Percentiles rank a stretch among this genome's conserved stretches.
These are phyloP conservation scores for Fusarium duplospermum DNA, from an alignment of 2,329 filamentous ascomycete species.

Conservation along the genomic window DNA sequence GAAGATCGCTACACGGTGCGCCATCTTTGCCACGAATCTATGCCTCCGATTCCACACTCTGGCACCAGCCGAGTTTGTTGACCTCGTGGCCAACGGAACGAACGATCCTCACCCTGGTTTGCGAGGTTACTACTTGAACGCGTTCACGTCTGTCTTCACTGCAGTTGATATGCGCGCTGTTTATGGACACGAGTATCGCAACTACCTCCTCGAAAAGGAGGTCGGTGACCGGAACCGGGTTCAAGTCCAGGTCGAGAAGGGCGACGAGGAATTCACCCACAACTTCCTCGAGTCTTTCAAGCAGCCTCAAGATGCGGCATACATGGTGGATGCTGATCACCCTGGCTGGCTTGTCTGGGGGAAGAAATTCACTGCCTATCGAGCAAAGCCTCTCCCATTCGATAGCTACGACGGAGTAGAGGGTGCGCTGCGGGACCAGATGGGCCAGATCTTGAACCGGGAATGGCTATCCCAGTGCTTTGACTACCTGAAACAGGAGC, in stretches of 20 bases:
- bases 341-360: conserved; percentile 98
- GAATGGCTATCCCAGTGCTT: conserved; percentile 92
- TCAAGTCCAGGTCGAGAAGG: conserved; percentile 76
- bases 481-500: conserved; percentile 95
- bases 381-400: conserved; percentile 75
- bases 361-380: conserved; percentile 84
- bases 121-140: conserved; percentile 82
- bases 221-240: conserved; percentile 78
- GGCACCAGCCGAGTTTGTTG: conserved; percentile 83
- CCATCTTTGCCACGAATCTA: conserved; percentile 89
- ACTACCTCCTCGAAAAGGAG: conserved; percentile 86
- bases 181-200: conserved; percentile 87
- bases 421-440: conserved; percentile 76
- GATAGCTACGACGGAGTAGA: conserved; percentile 84
- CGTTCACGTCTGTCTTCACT: conserved; percentile 81
- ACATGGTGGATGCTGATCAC: conserved; percentile 91
- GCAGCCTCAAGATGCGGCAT: conserved; percentile 74
- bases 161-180: conserved; percentile 87
- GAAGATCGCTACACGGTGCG: conserved; percentile 93
- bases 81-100: conserved; percentile 83
- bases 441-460: conserved; percentile 82
- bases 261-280: conserved; percentile 82
- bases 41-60: conserved; percentile 92
- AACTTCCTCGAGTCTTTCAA: conserved; percentile 83
- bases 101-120: conserved; percentile 92